Evolutionary conservation across 331 rosid genomes (phyloP).

Genomic region (Dryas integrifolia): DNA sequence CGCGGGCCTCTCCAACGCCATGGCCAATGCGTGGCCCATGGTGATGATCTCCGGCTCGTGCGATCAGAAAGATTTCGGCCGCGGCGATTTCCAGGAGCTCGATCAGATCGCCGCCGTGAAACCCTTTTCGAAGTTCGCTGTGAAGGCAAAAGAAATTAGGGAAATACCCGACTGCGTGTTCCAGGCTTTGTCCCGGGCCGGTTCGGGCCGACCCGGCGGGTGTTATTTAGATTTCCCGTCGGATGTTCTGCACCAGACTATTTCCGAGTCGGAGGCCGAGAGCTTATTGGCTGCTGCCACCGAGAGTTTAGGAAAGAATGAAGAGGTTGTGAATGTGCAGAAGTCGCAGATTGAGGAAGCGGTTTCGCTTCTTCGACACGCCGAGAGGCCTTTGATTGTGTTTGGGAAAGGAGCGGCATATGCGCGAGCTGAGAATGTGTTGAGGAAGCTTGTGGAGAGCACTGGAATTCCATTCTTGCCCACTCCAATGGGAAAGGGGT

Average conservation of each 20-base stretch:
- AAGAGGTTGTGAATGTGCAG: conserved; percentile 7
- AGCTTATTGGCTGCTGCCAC: conserved; percentile 45
- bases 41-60: conserved; percentile 91
- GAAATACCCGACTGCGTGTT: conserved; percentile 64
- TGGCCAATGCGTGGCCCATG: conserved; percentile 80
- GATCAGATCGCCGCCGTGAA: conserved; percentile 76
- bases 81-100: conserved; percentile 93
- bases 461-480: conserved; percentile 93
- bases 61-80: conserved; percentile 70
- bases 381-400: conserved; percentile 83
- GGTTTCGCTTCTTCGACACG: conserved; percentile 49
- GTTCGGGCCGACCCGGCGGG: conserved; percentile 73
- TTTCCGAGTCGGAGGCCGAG: conserved; percentile 59
- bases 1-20: conserved; percentile 83
- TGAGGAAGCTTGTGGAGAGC: conserved; percentile 58
- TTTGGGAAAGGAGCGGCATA: conserved; percentile 91
- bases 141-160: conserved; percentile 47
- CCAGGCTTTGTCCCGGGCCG: conserved; percentile 48
- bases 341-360: conserved; percentile 46
- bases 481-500: conserved; percentile 94
- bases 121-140: conserved; percentile 70
- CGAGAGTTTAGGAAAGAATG: conserved; percentile 16
- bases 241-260: conserved; percentile 69
- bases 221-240: conserved; percentile 85
- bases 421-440: conserved; percentile 60